Conservation (phyloP, 164 flowering plant genomes). For the Umbilicus rupestris region DNA sequence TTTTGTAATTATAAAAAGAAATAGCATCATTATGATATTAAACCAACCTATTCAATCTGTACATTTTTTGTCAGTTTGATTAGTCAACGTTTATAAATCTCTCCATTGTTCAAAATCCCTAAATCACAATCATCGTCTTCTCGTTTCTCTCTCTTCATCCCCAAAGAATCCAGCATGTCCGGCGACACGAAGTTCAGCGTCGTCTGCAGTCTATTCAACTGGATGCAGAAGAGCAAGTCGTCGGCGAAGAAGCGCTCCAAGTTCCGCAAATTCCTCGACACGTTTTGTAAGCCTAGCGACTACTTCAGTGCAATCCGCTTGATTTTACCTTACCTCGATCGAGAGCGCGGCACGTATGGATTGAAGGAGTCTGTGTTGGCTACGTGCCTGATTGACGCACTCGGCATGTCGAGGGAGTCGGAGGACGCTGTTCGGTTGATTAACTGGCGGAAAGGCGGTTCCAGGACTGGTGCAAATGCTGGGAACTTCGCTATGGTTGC, state of each 20-base stretch:
- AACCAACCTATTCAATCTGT: too few relatives aligned
- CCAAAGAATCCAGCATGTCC: constrained; percentile 1
- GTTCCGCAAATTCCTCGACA: constrained; percentile 76
- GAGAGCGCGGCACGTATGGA: constrained; percentile 84
- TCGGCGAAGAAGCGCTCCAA: constrained; percentile 63
- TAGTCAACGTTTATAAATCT: too few relatives aligned
- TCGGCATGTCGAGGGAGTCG: constrained; percentile 75
- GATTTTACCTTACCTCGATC: constrained; percentile 67
- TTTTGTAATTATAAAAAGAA: too few relatives aligned
- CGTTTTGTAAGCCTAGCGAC: constrained; percentile 46
- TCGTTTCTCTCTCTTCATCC: not conserved
- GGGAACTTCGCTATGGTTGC: constrained; percentile 82
- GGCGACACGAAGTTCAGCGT: constrained; percentile 48
- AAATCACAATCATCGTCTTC: not conserved
- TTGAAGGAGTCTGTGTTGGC: constrained; percentile 81
- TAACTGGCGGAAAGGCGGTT: constrained; percentile 88
- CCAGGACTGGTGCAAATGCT: constrained; percentile 57
- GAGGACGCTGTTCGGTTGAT: constrained; percentile 67
- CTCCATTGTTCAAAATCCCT: too few relatives aligned
- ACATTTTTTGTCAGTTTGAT: too few relatives aligned
- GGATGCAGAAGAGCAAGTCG: constrained; percentile 58
- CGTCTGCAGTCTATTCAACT: constrained; percentile 57
- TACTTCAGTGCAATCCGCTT: constrained; percentile 67
- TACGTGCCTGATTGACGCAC: constrained; percentile 68
- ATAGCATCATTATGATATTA: too few relatives aligned